A percentile compares a stretch with the other conserved stretches of the same genome.
phyloP scores from a whole-genome alignment of 2,329 filamentous ascomycete genomes.

The Arthrobotrys megalospora region DNA sequence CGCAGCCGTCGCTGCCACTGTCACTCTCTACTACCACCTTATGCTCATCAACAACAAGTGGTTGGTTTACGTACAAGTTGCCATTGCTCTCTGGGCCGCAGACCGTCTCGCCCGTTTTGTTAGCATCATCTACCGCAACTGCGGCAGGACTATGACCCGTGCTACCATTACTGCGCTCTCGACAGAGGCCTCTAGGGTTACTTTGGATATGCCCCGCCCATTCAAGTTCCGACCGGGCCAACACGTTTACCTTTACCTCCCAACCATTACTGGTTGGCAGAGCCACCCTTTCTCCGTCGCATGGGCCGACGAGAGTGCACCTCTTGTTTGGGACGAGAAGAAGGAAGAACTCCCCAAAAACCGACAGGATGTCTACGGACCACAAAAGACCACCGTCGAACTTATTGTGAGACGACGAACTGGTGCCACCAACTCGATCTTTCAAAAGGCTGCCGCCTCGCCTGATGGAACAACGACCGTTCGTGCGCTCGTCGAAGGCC shows the following conservation, averaged over 20 bases:
- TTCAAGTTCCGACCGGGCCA: slow-evolving; percentile 83
- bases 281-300: slow-evolving; percentile 85
- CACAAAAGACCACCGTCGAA: slow-evolving; percentile 77
- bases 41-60: slow-evolving; percentile 73
- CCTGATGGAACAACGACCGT: slow-evolving; percentile 76
- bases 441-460: slow-evolving; percentile 76
- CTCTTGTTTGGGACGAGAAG: slow-evolving; percentile 69
- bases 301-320: slow-evolving; percentile 79
- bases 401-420: slow-evolving; percentile 81
- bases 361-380: slow-evolving; percentile 74
- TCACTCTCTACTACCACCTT: slow-evolving; percentile 78
- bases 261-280: slow-evolving; percentile 77
- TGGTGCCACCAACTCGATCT: slow-evolving; percentile 80
- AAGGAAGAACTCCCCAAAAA: slow-evolving; percentile 71
- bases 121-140: slow-evolving; percentile 76
- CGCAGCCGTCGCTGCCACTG: slow-evolving; percentile 74
- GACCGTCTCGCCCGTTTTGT: slow-evolving; percentile 76
- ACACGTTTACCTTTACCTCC: slow-evolving; percentile 85
- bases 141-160: slow-evolving; percentile 75
- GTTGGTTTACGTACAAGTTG: slow-evolving; percentile 74
- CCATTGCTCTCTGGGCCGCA: slow-evolving; percentile 77
- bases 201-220: slow-evolving; percentile 80
- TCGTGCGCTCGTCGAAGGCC: slow-evolving; percentile 80
- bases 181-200: slow-evolving; percentile 81
- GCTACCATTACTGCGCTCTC: slow-evolving; percentile 82